A percentile compares a stretch with the other conserved stretches of the same genome.
phyloP scores from a whole-genome alignment of 2,329 filamentous ascomycete genomes.

The Macrophomina pseudophaseolina region DNA sequence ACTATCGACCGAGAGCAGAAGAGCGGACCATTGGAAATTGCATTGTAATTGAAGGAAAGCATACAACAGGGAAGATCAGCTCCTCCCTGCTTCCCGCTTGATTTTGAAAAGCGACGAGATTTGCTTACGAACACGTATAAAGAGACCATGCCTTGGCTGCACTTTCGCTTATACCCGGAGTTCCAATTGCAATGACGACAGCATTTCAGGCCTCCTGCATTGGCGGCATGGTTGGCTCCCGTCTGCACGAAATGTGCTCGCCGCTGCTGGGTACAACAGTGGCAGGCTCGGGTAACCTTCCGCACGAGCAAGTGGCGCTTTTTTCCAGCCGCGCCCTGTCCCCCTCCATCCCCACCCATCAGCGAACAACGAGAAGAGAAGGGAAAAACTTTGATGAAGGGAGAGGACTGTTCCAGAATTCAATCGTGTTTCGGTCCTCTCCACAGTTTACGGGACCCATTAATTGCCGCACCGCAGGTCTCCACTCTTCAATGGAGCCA shows the following conservation, averaged over 20 bases:
- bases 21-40: too few species aligned
- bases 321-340: too few species aligned
- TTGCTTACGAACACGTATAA: too few species aligned
- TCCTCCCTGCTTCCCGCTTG: too few species aligned
- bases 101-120: too few species aligned
- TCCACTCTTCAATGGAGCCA: background rate
- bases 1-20: too few species aligned
- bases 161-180: background rate
- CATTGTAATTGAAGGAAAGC: too few species aligned
- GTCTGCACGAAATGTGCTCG: conserved; percentile 4
- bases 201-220: background rate
- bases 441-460: conserved; percentile 7
- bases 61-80: too few species aligned
- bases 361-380: background rate
- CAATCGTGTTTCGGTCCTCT: background rate
- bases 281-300: background rate
- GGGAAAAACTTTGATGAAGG: background rate
- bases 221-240: background rate
- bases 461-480: background rate
- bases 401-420: background rate
- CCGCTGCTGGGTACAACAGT: background rate
- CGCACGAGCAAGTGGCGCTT: background rate
- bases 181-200: background rate
- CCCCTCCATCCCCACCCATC: background rate
- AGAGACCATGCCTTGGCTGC: background rate